Base-by-base conservation (phyloP, 2,329 filamentous ascomycete genomes). In the Penicillium decumbens region DNA sequence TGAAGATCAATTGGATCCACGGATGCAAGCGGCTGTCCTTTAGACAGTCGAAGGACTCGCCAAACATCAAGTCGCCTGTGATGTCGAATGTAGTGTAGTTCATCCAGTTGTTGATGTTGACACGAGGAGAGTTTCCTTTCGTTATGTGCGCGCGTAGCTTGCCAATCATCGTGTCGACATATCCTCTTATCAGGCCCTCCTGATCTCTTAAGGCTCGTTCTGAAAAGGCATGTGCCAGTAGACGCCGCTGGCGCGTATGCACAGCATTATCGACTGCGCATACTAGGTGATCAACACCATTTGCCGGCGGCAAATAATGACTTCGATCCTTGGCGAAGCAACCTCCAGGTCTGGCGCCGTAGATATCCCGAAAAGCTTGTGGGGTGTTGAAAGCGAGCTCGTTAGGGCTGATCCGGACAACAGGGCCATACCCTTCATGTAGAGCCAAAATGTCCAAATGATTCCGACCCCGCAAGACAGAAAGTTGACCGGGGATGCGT, bases 31-130 rank as follows among this genome's bases (percentile, higher is more conserved):
- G 61, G 2, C 55, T 64, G n/a, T 62, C 64, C 35, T 69, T 57
- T 1, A 76, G 55, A 43, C 69, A 74, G 4, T 63, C 59, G 42
- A 75, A 75, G 5, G 66, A 62, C 42, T 72, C 65, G 2, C 71
- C 69, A 41, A 73, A 72, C 27, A 65, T 65, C 4, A 74, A 50
- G 20, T 72, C 69, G 1, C 69, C 67, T 2, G 69, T 65, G 23
- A 73, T 63, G 49, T 73, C 71, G 42, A 74, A 73, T 2, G 67
- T 65, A 1, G 64, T 65, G 9, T 58, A 72, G 18, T 69, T 65
- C 45, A 63, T 61, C 67, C 65, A 71, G n/a, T 55, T 54, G 23
- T 52, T 59, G 37, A 69, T 59, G 54, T 70, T 61, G 33, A 62
- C 51, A 1, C 33, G 25, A 2, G 47, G 35, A 6, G 27, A 37